Percentiles rank a stretch among this genome's conserved stretches.
Evolutionary conservation across 495 filamentous ascomycete genomes (phyloP).

Genomic region (Pseudotulostoma volvatum): DNA sequence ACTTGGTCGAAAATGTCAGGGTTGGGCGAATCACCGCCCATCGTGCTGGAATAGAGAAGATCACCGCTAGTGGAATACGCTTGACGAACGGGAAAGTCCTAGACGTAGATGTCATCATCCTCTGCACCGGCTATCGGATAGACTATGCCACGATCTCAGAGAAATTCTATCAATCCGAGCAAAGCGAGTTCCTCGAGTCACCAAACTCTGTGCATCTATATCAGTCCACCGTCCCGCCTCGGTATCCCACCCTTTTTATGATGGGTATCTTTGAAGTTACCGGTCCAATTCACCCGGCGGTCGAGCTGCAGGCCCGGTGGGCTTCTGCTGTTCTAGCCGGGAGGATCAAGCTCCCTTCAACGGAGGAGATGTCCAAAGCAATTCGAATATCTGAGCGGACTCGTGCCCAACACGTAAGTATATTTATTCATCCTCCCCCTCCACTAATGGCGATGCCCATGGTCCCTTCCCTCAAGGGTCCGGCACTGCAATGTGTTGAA

Average conservation of each 20-base stretch:
- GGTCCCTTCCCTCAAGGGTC: too few species aligned
- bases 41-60: conserved; percentile 5
- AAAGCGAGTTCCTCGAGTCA: not conserved
- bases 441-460: too few species aligned
- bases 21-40: conserved; percentile 8
- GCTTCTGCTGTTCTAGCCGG: conserved; percentile 5
- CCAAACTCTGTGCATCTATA: conserved; percentile 7
- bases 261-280: conserved; percentile 8
- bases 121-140: conserved; percentile 9
- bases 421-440: not conserved
- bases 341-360: conserved; percentile 4
- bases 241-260: conserved; percentile 5
- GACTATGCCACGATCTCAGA: conserved; percentile 5
- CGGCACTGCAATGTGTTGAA: too few species aligned
- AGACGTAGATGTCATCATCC: conserved; percentile 11
- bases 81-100: conserved; percentile 6
- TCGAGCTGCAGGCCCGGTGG: conserved; percentile 10
- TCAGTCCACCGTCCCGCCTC: conserved; percentile 5
- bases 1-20: conserved; percentile 9
- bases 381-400: conserved; percentile 3
- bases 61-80: conserved; percentile 5
- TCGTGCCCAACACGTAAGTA: conserved; percentile 4
- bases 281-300: conserved; percentile 8
- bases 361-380: conserved; percentile 4
- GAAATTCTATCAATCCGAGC: conserved; percentile 1